Conservation (phyloP, 257 asterid genomes). For the Fraxinus pennsylvanica region DNA sequence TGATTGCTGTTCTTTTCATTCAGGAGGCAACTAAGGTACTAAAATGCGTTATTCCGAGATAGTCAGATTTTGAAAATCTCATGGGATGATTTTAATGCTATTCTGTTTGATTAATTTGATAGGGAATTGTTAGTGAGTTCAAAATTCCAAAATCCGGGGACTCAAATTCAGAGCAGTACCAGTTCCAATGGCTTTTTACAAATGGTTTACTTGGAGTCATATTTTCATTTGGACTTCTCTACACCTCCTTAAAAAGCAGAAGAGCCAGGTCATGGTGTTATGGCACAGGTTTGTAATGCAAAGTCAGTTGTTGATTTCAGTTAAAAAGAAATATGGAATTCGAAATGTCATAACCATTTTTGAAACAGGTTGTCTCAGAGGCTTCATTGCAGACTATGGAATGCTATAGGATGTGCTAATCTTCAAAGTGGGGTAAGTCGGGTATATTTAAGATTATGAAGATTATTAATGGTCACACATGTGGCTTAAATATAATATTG, state of each 20-base stretch:
- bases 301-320: too few species aligned
- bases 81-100: too few species aligned
- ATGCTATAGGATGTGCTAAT: conserved; percentile 28
- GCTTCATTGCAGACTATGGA: conserved; percentile 61
- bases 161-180: conserved; percentile 29
- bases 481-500: too few species aligned
- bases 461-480: too few species aligned
- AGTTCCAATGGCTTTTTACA: conserved; percentile 51
- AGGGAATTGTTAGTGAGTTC: conserved; percentile 59
- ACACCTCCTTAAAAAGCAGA: conserved; percentile 47
- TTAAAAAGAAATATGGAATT: too few species aligned
- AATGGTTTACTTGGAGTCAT: conserved; percentile 55
- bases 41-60: background rate
- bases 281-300: conserved; percentile 38
- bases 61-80: too few species aligned
- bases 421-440: too few species aligned
- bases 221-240: conserved; percentile 48
- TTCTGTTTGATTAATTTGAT: too few species aligned
- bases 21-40: conserved; percentile 56
- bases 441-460: too few species aligned
- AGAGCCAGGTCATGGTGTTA: conserved; percentile 55
- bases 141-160: conserved; percentile 44
- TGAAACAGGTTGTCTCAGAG: conserved; percentile 37
- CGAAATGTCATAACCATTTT: background rate
- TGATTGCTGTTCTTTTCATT: conserved; percentile 46